phyloP scores from a whole-genome alignment of 306 rosid genomes.

The Bauhinia variegata region DNA sequence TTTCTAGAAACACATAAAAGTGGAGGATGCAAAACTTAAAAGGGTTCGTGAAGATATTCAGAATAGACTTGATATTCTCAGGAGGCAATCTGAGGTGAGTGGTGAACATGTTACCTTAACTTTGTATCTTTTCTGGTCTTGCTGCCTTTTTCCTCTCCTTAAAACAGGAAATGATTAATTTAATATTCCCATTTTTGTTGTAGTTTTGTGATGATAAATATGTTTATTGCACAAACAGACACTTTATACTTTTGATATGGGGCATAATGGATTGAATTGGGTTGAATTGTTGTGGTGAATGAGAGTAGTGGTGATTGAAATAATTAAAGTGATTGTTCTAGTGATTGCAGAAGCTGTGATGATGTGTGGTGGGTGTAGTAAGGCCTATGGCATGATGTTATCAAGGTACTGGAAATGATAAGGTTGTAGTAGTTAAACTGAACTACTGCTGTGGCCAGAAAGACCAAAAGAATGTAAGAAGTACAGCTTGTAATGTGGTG shows the following conservation, averaged over 20 bases:
- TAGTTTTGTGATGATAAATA: constrained; percentile 23
- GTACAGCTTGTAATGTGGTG: not conserved
- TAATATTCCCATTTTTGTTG: constrained; percentile 8
- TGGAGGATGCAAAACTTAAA: constrained; percentile 66
- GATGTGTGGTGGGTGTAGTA: no score
- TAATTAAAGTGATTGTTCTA: not conserved
- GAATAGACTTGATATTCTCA: constrained; percentile 70
- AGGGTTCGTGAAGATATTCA: constrained; percentile 82
- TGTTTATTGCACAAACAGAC: constrained; percentile 7
- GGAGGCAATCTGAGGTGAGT: constrained; percentile 88
- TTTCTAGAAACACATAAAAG: constrained; percentile 67
- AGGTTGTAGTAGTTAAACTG: not conserved
- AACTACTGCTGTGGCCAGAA: not conserved
- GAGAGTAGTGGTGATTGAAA: constrained; percentile 1
- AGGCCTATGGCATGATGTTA: no score
- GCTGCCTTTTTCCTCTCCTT: constrained; percentile 20
- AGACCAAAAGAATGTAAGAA: not conserved
- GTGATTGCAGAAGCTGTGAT: not conserved
- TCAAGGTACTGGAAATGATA: no score
- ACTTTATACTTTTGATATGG: constrained; percentile 10
- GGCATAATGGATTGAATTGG: constrained; percentile 28
- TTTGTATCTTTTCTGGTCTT: constrained; percentile 17
- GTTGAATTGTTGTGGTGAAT: constrained; percentile 25
- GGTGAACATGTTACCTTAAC: constrained; percentile 21
- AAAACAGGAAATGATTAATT: constrained; percentile 25